Conservation (phyloP, 805 yeast species). For the Peterozyma xylosa region DNA sequence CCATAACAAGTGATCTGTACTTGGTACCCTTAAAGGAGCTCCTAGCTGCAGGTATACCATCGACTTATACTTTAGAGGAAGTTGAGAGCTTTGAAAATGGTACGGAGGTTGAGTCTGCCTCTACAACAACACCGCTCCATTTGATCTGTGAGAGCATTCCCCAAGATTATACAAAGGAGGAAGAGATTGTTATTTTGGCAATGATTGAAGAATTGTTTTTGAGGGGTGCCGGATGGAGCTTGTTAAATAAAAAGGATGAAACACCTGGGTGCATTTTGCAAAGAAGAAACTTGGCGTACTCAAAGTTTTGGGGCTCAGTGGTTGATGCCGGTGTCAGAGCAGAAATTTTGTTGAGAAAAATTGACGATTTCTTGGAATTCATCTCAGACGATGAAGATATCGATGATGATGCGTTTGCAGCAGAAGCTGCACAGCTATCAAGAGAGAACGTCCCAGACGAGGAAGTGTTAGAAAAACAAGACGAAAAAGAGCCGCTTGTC, state of each 20-base stretch:
- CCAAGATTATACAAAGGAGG: constrained; percentile 28
- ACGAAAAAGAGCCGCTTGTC: constrained; percentile 6
- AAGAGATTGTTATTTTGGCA: constrained; percentile 30
- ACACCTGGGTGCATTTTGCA: constrained; percentile 82
- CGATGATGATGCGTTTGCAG: not conserved
- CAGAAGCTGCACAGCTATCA: constrained; percentile 9
- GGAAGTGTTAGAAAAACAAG: constrained; percentile 10
- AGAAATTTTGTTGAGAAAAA: constrained; percentile 69
- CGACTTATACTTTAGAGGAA: constrained; percentile 78
- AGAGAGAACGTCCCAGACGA: constrained; percentile 14
- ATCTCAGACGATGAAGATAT: constrained; percentile 29
- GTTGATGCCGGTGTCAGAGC: constrained; percentile 90
- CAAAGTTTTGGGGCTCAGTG: constrained; percentile 36
- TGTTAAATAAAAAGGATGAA: constrained; percentile 59
- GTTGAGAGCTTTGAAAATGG: constrained; percentile 49
- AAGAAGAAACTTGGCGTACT: constrained; percentile 33
- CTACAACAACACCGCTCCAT: constrained; percentile 79
- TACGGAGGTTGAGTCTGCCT: constrained; percentile 24
- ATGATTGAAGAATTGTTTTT: constrained; percentile 66
- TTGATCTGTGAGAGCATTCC: constrained; percentile 49
- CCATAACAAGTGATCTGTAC: constrained; percentile 37
- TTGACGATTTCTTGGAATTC: constrained; percentile 58
- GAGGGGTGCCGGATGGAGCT: constrained; percentile 91
- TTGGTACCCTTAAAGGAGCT: constrained; percentile 35
- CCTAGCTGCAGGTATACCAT: constrained; percentile 63